These are phyloP conservation scores for Canavalia gladiata DNA, from an alignment of 306 rosid species.

Conservation along the genomic window DNA sequence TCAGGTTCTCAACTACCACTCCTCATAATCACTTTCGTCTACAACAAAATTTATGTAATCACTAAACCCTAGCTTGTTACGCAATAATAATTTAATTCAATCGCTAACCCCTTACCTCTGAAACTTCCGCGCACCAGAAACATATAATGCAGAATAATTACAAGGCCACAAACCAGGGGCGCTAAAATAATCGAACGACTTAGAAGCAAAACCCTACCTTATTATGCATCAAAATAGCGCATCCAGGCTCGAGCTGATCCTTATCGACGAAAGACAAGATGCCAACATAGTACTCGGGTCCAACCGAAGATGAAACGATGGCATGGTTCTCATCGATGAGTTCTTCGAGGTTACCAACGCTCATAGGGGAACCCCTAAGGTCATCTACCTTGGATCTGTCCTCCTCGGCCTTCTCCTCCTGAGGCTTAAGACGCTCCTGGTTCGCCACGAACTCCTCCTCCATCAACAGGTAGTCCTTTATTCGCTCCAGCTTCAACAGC, in stretches of 20 bases:
- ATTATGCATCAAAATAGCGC: slow-evolving; percentile 96
- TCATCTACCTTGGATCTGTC: slow-evolving; percentile 98
- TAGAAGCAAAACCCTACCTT: slow-evolving; percentile 63
- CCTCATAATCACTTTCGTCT: too few species aligned
- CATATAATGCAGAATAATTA: too few species aligned
- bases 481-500: slow-evolving; percentile 89
- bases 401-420: slow-evolving; percentile 98
- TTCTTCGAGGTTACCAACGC: slow-evolving; percentile 94
- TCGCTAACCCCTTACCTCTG: too few species aligned
- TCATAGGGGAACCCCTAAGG: slow-evolving; percentile 97
- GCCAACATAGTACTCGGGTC: slow-evolving; percentile 96
- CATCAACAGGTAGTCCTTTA: slow-evolving; percentile 90
- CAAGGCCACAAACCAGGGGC: too few species aligned
- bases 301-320: slow-evolving; percentile 95
- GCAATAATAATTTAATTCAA: too few species aligned
- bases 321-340: slow-evolving; percentile 97
- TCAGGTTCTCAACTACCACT: neutral
- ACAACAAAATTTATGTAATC: neutral
- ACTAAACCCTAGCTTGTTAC: slow-evolving; percentile 33
- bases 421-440: slow-evolving; percentile 95
- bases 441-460: slow-evolving; percentile 96
- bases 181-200: neutral
- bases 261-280: slow-evolving; percentile 93
- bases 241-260: slow-evolving; percentile 98
- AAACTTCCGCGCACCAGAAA: too few species aligned